A percentile compares a stretch with the other conserved stretches of the same genome.
phyloP scores from a whole-genome alignment of 2,329 filamentous ascomycete genomes.

The Colletotrichum orchidophilum region DNA sequence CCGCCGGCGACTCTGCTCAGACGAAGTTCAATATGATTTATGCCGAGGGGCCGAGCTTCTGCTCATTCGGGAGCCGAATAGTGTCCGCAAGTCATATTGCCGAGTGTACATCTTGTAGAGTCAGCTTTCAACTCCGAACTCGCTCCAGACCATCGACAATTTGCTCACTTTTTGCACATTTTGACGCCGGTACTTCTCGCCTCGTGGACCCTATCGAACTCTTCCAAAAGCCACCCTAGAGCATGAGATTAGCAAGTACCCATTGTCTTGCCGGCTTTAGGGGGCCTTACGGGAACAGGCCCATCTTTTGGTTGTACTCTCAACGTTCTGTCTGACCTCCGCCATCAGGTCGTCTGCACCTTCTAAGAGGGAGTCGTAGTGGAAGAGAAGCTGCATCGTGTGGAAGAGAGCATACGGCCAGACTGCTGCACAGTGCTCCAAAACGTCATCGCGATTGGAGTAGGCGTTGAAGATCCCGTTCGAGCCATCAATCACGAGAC shows the following conservation, averaged over 20 bases:
- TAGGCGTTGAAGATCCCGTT: constrained; percentile 46
- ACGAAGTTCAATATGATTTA: neutral
- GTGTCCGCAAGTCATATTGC: constrained; percentile 24
- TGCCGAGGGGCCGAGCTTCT: neutral
- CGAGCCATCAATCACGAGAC: constrained; percentile 48
- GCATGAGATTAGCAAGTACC: neutral
- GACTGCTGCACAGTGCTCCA: constrained; percentile 45
- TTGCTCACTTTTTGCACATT: constrained; percentile 22
- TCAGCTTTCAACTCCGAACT: neutral
- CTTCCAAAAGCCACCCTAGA: constrained; percentile 16
- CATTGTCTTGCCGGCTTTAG: neutral
- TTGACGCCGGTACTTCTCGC: constrained; percentile 13
- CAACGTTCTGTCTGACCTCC: constrained; percentile 45
- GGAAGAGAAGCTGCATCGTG: constrained; percentile 44
- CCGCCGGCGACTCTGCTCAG: neutral
- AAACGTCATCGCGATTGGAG: constrained; percentile 42
- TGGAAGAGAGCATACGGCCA: constrained; percentile 47
- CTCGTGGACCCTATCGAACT: constrained; percentile 25
- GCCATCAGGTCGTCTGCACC: constrained; percentile 45
- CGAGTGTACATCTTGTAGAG: constrained; percentile 19
- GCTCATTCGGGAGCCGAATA: constrained; percentile 23
- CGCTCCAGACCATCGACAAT: neutral
- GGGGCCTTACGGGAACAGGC: constrained; percentile 43
- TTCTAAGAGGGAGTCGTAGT: constrained; percentile 45
- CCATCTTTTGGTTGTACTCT: constrained; percentile 47